Base-by-base conservation (phyloP, 192 early-diverging fungal genomes). In the Linderina pennispora region DNA sequence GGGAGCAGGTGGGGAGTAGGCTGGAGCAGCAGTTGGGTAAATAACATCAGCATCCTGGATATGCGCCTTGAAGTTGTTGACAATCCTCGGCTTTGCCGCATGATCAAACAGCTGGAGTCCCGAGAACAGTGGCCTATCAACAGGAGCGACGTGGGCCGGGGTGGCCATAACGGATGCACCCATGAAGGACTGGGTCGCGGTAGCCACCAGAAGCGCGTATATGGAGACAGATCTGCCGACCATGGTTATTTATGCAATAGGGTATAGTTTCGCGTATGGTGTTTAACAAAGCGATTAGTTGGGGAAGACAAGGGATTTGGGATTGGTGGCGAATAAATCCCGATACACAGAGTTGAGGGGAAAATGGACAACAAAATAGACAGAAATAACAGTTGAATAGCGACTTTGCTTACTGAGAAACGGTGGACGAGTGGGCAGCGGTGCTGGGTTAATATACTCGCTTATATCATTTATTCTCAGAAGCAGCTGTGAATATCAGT, bases 191-290 rank as follows among this genome's bases (percentile, higher is more conserved):
- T 59, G 58, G 13, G 66, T 44, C 6, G 62, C 18, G 3, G 55
- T 45, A 36, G 52, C 46, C 31, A 56, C 39, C 32, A 62, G 50
- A 49, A 69, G 36, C 17, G 66, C 36, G 32, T 69, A 69, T 4
- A 58, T 46, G 21, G 66, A 58, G 15, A 45, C 62, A 10, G 58
- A 50, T 26, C 37, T 62, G 35, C 25, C 31, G 17, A 58, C 54
- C 66, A 69, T 69, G 20, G 2, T 48, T 37, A 43, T 15, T 28
- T 14, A 23, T 28, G n/a, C 4, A 43, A 40, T 21, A 21, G 39
- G n/a, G n/a, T n/a, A n/a, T n/a, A n/a, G n/a, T n/a, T n/a, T n/a
- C n/a, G n/a, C n/a, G n/a, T n/a, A n/a, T n/a, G n/a, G n/a, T n/a
- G n/a, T n/a, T n/a, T n/a, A n/a, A n/a, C n/a, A n/a, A n/a, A n/a